phyloP scores from a whole-genome alignment of 495 filamentous ascomycete genomes.

The Penicillium cinerascens region DNA sequence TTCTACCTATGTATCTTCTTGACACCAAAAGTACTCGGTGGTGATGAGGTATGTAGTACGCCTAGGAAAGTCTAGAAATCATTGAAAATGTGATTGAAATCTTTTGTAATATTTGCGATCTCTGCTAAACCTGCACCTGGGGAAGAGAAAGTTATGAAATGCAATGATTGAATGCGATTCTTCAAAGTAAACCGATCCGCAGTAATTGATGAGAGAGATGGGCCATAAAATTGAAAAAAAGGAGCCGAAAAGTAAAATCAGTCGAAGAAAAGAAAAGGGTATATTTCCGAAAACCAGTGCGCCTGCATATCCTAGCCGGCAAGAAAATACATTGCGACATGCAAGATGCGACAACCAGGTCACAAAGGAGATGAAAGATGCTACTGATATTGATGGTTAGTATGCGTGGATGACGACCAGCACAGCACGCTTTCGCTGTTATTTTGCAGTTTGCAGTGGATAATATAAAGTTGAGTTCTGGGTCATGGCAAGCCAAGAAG shows the following conservation, averaged over 20 bases:
- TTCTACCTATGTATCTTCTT: not conserved
- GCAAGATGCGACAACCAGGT: not conserved
- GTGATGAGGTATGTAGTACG: too few species aligned
- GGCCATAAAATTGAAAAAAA: not conserved
- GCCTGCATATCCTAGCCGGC: constrained; percentile 5
- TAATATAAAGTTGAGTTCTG: not conserved
- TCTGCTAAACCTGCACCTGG: too few species aligned
- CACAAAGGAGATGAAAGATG: not conserved
- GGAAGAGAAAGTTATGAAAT: not conserved
- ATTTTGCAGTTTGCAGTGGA: not conserved
- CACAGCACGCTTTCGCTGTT: constrained; percentile 3
- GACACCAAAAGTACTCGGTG: too few species aligned
- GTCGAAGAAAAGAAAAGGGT: constrained; percentile 2
- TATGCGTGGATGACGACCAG: constrained; percentile 6
- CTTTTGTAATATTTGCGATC: too few species aligned
- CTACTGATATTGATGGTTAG: constrained; percentile 4
- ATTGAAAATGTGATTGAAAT: too few species aligned
- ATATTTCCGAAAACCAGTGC: constrained; percentile 12
- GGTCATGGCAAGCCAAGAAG: not conserved
- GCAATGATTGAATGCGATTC: not conserved
- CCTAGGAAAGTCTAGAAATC: too few species aligned
- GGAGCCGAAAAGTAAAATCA: not conserved
- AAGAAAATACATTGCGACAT: not conserved
- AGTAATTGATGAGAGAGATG: too few species aligned
- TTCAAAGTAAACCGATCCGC: too few species aligned